Evolutionary conservation across 371 early-diverging fungal species (phyloP), one percentile per base, ranked within the genome.

Genomic region (Mortierella sp.): DNA sequence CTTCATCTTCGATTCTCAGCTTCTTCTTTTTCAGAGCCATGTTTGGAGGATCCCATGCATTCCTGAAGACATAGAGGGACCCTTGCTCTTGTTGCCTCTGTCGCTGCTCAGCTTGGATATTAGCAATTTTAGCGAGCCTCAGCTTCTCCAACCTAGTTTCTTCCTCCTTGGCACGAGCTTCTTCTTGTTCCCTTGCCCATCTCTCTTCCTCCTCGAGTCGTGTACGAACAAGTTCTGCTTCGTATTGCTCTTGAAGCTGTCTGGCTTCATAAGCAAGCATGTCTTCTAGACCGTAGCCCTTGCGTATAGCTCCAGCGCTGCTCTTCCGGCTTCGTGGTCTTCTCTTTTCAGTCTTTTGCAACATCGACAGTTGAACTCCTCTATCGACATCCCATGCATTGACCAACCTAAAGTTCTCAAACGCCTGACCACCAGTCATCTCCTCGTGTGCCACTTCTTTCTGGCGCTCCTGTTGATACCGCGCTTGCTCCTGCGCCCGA

Each of bases 381-480:
- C 61, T 12, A 40, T 80, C 81, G 17, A 80, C 55, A 58, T 80
- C 81, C 81, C 81, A 80, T 10, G 81, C 81, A 71, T 80, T 80
- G 32, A 80, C 81, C 53, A 80, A 23, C 57, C 75, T 67, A 54
- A 80, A 80, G 72, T 65, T 64, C 66, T 80, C 81, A 28, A 80
- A 75, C 4, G 75, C 81, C 22, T 80, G 81, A 7, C 71, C 42
- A 19, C 81, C 81, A 6, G 81, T 68, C 53, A 43, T 47, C 32
- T 55, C n/a, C 54, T 71, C 75, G 3, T 64, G 75, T 5, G 60
- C 69, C n/a, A 71, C 75, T 34, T 80, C 71, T 23, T 40, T 66
- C 43, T 29, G 51, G 8, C 81, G 81, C 34, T 80, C 75, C n/a
- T 53, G 68, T 28, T 75, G 68, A n/a, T 75, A 80, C 17, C 81